phyloP scores from a whole-genome alignment of 108 stramenopile genomes.

The Cyclotella baltica region DNA sequence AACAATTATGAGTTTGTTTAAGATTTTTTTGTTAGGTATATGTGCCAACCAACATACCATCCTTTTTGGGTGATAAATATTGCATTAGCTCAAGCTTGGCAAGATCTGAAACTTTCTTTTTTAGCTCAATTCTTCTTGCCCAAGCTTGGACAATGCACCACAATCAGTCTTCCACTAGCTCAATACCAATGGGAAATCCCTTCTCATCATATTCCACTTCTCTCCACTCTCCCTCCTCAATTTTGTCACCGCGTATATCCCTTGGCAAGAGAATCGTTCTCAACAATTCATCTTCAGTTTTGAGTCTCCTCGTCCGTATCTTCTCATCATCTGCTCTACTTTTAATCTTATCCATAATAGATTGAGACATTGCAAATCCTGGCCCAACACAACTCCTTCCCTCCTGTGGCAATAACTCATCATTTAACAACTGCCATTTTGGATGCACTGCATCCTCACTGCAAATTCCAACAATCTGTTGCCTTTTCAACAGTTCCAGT shows the following conservation, averaged over 20 bases:
- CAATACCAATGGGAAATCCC: slow-evolving; percentile 4
- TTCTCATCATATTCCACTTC: slow-evolving; percentile 6
- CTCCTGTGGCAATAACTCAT: background rate
- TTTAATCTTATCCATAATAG: slow-evolving; percentile 52
- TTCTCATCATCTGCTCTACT: slow-evolving; percentile 55
- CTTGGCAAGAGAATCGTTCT: slow-evolving; percentile 64
- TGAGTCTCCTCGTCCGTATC: slow-evolving; percentile 56
- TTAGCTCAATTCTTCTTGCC: no score
- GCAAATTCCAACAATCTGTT: slow-evolving; percentile 4
- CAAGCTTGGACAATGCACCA: no score
- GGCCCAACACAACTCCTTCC: slow-evolving; percentile 21
- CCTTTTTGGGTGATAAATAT: no score
- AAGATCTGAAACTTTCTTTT: no score
- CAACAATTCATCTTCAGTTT: slow-evolving; percentile 69
- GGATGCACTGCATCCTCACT: slow-evolving; percentile 7
- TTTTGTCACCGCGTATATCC: slow-evolving; percentile 40
- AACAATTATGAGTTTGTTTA: no score
- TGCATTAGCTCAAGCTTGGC: no score
- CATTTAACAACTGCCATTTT: background rate
- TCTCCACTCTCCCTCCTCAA: slow-evolving; percentile 9
- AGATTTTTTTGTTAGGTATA: no score
- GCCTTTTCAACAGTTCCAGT: slow-evolving; percentile 29
- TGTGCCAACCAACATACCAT: no score
- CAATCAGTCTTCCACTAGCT: background rate
- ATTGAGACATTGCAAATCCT: background rate